A percentile compares a stretch with the other conserved stretches of the same genome.
These are phyloP conservation scores for Penicillium sp. DNA, from an alignment of 2,329 filamentous ascomycete species.

Conservation along the genomic window DNA sequence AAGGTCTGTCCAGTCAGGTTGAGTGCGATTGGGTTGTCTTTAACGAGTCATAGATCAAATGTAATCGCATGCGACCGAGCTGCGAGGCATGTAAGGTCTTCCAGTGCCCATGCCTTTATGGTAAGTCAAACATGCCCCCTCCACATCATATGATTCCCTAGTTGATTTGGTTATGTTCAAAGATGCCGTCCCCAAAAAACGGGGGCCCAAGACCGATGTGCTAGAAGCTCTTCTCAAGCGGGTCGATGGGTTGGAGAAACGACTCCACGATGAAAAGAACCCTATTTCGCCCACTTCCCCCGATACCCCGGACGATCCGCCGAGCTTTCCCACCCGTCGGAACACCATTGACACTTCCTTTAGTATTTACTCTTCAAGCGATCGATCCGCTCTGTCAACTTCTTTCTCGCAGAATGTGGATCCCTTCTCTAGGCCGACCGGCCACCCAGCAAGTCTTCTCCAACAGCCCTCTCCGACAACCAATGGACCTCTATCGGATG, in stretches of 20 bases:
- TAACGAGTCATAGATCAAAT: constrained; percentile 69
- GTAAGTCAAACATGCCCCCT: constrained; percentile 49
- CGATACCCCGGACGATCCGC: constrained; percentile 21
- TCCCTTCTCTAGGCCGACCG: constrained; percentile 13
- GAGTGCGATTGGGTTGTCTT: not conserved
- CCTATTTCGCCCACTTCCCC: constrained; percentile 45
- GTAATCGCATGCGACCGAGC: constrained; percentile 77
- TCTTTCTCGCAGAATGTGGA: constrained; percentile 18
- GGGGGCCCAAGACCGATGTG: constrained; percentile 86
- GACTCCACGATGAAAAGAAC: constrained; percentile 67
- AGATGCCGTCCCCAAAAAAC: constrained; percentile 84
- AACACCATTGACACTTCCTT: constrained; percentile 23
- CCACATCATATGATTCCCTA: constrained; percentile 36
- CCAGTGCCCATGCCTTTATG: constrained; percentile 83
- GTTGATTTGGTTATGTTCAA: not conserved
- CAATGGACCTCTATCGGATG: constrained; percentile 54
- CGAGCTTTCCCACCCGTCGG: constrained; percentile 15
- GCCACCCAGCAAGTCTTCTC: constrained; percentile 13
- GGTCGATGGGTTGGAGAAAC: constrained; percentile 79
- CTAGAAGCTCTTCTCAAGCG: constrained; percentile 79
- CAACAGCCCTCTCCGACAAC: constrained; percentile 19
- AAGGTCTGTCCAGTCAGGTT: constrained; percentile 59
- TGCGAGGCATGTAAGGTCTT: constrained; percentile 90
- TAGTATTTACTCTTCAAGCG: constrained; percentile 15
- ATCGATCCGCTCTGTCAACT: constrained; percentile 14